A percentile compares a stretch with the other conserved stretches of the same genome.
Evolutionary conservation across 2,329 filamentous ascomycete genomes (phyloP).

Genomic region (Juglanconis juglandina): DNA sequence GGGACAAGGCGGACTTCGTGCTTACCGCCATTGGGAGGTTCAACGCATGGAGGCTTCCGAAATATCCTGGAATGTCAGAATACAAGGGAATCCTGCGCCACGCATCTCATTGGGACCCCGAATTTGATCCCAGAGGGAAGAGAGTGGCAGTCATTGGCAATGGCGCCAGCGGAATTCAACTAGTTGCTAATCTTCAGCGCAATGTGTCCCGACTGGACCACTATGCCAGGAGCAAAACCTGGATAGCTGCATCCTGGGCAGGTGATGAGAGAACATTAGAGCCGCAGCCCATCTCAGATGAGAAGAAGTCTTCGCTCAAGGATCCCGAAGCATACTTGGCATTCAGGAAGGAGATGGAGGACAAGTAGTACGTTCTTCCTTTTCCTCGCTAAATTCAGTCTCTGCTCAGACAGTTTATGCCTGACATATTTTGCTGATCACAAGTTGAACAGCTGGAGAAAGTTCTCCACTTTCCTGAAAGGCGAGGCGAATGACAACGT

Average conservation of each 20-base stretch:
- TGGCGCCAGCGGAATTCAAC: conserved; percentile 58
- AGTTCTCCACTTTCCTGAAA: conserved; percentile 53
- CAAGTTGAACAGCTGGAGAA: conserved; percentile 41
- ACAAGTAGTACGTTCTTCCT: conserved; percentile 43
- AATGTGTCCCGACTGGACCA: conserved; percentile 53
- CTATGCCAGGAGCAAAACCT: conserved; percentile 63
- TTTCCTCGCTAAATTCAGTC: neutral
- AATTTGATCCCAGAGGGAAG: conserved; percentile 47
- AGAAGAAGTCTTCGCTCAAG: conserved; percentile 54
- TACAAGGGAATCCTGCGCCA: conserved; percentile 57
- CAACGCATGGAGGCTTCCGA: conserved; percentile 61
- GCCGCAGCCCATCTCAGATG: conserved; percentile 51
- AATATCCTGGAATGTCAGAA: conserved; percentile 54
- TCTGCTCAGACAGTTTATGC: too few relatives aligned
- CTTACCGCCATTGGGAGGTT: conserved; percentile 63
- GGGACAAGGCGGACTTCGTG: conserved; percentile 55
- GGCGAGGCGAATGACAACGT: conserved; percentile 44
- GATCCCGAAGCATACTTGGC: conserved; percentile 58
- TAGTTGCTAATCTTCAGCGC: conserved; percentile 50
- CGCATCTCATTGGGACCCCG: conserved; percentile 57
- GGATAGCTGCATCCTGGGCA: conserved; percentile 63
- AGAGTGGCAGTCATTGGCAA: conserved; percentile 61
- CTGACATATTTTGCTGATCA: neutral
- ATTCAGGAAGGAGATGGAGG: conserved; percentile 56
- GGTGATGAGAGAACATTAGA: conserved; percentile 52